Conservation (phyloP, 1,139 yeast species). For the Debaryomycetaceae sp. region DNA sequence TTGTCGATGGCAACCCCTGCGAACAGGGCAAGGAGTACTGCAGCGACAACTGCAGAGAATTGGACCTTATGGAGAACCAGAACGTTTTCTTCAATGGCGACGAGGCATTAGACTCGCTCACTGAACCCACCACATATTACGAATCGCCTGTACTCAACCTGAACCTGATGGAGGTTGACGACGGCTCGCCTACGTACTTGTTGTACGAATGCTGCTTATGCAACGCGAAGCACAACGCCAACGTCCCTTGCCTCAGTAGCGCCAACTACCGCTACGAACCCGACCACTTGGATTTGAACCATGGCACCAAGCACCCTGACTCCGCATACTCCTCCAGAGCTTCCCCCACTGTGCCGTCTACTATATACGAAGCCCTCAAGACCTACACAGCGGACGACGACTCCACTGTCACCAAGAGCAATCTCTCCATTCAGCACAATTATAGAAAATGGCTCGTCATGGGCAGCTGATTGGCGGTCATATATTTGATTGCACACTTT, state of each 20-base stretch:
- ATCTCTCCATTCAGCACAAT: constrained; percentile 17
- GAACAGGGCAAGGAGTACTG: constrained; percentile 9
- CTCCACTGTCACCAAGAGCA: constrained; percentile 11
- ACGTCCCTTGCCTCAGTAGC: constrained; percentile 14
- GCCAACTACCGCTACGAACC: constrained; percentile 6
- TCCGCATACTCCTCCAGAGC: neutral
- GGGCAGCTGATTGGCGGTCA: too few species aligned
- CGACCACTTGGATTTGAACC: constrained; percentile 4
- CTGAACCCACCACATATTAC: constrained; percentile 9
- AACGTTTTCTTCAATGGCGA: constrained; percentile 11
- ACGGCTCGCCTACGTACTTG: constrained; percentile 11
- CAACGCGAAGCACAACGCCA: constrained; percentile 12
- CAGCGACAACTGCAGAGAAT: constrained; percentile 8
- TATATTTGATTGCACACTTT: too few species aligned
- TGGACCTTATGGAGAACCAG: constrained; percentile 11
- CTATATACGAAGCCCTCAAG: constrained; percentile 7
- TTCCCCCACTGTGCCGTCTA: constrained; percentile 2
- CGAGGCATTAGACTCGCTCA: constrained; percentile 9
- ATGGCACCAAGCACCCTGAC: neutral
- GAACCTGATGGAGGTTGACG: constrained; percentile 8
- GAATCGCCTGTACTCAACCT: constrained; percentile 9
- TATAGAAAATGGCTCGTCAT: constrained; percentile 18
- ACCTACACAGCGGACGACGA: constrained; percentile 10
- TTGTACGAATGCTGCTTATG: constrained; percentile 20
- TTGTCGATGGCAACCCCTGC: constrained; percentile 13